These are phyloP conservation scores for Rhynchospora pubera DNA, from an alignment of 176 grass and related monocot genomes.

Conservation along the genomic window DNA sequence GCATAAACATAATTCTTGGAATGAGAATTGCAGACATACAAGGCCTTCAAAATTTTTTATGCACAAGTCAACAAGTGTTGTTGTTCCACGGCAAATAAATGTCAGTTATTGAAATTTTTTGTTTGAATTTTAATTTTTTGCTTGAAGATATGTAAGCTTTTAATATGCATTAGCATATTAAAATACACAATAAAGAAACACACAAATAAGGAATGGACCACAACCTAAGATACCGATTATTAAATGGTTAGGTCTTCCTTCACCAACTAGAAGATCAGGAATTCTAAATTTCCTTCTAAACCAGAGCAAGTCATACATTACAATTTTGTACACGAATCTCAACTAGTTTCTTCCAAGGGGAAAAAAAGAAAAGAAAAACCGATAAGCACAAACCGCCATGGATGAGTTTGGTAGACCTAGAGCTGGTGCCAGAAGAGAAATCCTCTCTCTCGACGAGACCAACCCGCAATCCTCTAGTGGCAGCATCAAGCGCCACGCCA, in stretches of 20 bases:
- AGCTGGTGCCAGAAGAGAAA: conserved; percentile 91
- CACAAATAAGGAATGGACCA: not conserved
- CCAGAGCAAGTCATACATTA: not conserved
- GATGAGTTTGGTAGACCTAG: conserved; percentile 88
- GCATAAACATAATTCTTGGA: not conserved
- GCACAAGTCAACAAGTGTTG: not conserved
- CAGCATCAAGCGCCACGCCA: conserved; percentile 72
- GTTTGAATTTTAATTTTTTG: not conserved
- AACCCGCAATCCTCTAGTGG: conserved; percentile 74
- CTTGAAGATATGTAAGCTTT: not conserved
- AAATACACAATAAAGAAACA: not conserved
- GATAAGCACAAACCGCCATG: conserved; percentile 54
- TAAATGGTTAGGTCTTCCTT: not conserved
- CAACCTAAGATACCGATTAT: not conserved
- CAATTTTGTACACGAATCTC: not conserved
- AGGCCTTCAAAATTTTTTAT: not conserved
- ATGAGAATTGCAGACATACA: not conserved
- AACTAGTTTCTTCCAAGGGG: not conserved
- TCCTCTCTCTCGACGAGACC: conserved; percentile 95
- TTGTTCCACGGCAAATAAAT: not conserved
- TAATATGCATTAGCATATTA: not conserved
- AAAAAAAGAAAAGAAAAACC: not conserved
- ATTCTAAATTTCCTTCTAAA: not conserved
- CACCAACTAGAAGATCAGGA: not conserved
- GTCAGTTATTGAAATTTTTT: not conserved